Evolutionary conservation across 2,329 filamentous ascomycete species (phyloP), one percentile per base, ranked within the genome.

Genomic region (Alternaria viburni): DNA sequence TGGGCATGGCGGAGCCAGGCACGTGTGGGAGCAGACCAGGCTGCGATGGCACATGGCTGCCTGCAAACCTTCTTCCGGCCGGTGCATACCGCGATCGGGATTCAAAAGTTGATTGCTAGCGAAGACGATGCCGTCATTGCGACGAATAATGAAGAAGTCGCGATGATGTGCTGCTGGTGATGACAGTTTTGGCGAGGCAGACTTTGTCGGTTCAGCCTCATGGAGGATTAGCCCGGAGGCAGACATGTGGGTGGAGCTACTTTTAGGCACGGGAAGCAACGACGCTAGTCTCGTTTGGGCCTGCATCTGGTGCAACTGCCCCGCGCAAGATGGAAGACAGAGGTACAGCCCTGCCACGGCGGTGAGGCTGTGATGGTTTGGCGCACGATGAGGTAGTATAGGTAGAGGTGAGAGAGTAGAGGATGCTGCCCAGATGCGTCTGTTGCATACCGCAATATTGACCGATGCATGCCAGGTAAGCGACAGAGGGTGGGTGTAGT

Each of bases 141-240:
- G 45, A 58, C 45, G 50, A 26, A 28, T 10, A 17, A 50, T 25
- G 25, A 21, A 26, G 50, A 49, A 21, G 54, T 45, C 25, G 54
- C 21, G 46, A 54, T 51, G 51, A 26, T 50, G 44, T 32, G 44
- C 30, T 61, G 46, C 45, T 43, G 30, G 61, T 50, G 43, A 47
- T 59, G 62, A 64, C 54, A 51, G 60, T 64, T 68, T 59, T 68
- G 56, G 65, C 67, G 65, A 69, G 67, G 67, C 67, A 69, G 67
- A 69, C 44, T 67, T 15, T 56, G 49, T 44, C 23, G 30, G 54
- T 64, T 63, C 61, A 64, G 66, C 61, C 46, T 55, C 56, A 50
- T 49, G 50, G n/a, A 56, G 25, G 28, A 63, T 54, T 62, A 62
- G 59, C 43, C 49, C 50, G 56, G 36, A 36, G 52, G 54, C 55